These are phyloP conservation scores for Capronia americana DNA, from an alignment of 2,329 filamentous ascomycete genomes.

Conservation along the genomic window DNA sequence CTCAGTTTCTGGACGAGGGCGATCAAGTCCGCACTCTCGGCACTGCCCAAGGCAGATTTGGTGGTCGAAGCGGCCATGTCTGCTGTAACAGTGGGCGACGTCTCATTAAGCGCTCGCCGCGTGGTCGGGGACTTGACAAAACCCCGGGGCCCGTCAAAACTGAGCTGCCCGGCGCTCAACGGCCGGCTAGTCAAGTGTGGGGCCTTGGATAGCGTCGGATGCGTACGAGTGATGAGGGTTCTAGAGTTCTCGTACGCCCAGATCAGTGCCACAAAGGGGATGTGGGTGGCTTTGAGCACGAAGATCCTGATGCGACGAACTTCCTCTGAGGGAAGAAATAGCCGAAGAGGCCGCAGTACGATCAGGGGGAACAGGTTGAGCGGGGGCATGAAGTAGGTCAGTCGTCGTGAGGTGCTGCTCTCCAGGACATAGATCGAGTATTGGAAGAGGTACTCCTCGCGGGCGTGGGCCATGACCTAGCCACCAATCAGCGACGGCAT, in stretches of 20 bases:
- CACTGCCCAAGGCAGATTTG: conserved; percentile 35
- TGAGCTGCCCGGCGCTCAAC: conserved; percentile 30
- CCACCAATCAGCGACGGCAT: conserved; percentile 27
- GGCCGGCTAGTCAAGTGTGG: conserved; percentile 33
- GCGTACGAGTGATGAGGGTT: conserved; percentile 41
- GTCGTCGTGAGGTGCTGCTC: conserved; percentile 53
- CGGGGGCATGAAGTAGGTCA: conserved; percentile 57
- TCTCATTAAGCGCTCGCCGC: conserved; percentile 29
- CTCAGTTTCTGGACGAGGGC: conserved; percentile 38
- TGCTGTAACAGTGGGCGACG: conserved; percentile 25
- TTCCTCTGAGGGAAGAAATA: conserved; percentile 61
- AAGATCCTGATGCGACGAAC: conserved; percentile 63
- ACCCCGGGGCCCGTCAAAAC: conserved; percentile 27
- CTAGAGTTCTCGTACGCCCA: conserved; percentile 59
- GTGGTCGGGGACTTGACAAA: conserved; percentile 27
- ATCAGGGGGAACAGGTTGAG: conserved; percentile 66
- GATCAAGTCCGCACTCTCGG: conserved; percentile 35
- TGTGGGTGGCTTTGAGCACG: conserved; percentile 64
- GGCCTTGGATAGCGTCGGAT: conserved; percentile 31
- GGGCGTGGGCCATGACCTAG: conserved; percentile 66
- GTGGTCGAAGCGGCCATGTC: conserved; percentile 25
- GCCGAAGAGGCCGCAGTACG: conserved; percentile 62
- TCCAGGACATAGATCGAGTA: conserved; percentile 54
- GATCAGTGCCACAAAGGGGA: conserved; percentile 64
- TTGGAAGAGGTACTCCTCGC: conserved; percentile 67